Conservation (phyloP, 176 grass and related monocot species). For the Musa troglodytarum region DNA sequence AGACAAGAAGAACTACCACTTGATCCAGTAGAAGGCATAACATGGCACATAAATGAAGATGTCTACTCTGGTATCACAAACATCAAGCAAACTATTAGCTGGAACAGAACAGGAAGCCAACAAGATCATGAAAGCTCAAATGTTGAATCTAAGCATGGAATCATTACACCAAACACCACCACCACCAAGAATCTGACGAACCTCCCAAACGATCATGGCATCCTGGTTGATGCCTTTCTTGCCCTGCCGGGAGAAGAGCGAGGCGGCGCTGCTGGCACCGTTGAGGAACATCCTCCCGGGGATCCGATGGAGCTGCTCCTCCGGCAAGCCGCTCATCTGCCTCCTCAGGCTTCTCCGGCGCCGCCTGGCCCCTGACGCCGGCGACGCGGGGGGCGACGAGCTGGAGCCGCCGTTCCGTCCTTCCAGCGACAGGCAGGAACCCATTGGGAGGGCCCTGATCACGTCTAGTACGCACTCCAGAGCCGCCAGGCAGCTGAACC, state of each 20-base stretch:
- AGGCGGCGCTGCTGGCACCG: slow-evolving; percentile 12
- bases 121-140: neutral
- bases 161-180: neutral
- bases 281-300: slow-evolving; percentile 18
- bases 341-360: neutral
- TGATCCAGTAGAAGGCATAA: too few species aligned
- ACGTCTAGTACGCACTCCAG: slow-evolving; percentile 52
- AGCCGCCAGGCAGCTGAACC: slow-evolving; percentile 21
- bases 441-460: slow-evolving; percentile 31
- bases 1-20: too few species aligned
- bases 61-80: too few species aligned
- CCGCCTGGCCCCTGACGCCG: slow-evolving; percentile 5
- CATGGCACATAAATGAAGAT: too few species aligned
- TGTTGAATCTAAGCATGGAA: neutral
- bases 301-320: slow-evolving; percentile 13
- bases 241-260: slow-evolving; percentile 14
- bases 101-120: too few species aligned
- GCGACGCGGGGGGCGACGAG: slow-evolving; percentile 21
- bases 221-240: slow-evolving; percentile 21
- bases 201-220: slow-evolving; percentile 25
- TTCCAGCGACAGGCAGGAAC: slow-evolving; percentile 1
- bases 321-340: too few species aligned
- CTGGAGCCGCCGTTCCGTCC: slow-evolving; percentile 20
- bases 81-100: too few species aligned
- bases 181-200: neutral